Conservation (phyloP, 805 yeast species). For the Middelhovenomyces tepae region DNA sequence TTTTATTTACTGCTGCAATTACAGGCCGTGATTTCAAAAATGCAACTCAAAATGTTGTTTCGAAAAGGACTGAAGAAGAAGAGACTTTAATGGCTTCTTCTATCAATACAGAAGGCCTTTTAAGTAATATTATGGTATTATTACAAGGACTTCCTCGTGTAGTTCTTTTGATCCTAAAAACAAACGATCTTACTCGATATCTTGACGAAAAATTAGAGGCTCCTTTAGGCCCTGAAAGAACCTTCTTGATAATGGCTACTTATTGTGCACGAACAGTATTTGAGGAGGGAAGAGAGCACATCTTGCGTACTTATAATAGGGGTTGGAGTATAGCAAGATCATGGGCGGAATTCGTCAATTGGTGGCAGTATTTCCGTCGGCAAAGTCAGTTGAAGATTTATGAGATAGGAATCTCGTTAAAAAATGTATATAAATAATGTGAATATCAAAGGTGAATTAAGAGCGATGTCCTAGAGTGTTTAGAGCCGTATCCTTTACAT, state of each 20-base stretch:
- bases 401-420: no score
- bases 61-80: slow-evolving; percentile 52
- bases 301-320: slow-evolving; percentile 15
- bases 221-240: slow-evolving; percentile 80
- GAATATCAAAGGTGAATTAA: no score
- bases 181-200: slow-evolving; percentile 86
- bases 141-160: slow-evolving; percentile 75
- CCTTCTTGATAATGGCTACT: slow-evolving; percentile 79
- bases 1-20: slow-evolving; percentile 12
- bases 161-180: slow-evolving; percentile 78
- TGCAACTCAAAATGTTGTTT: slow-evolving; percentile 47
- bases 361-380: slow-evolving; percentile 28
- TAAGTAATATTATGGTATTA: slow-evolving; percentile 71
- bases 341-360: slow-evolving; percentile 23
- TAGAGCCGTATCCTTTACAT: no score
- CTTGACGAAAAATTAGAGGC: slow-evolving; percentile 75
- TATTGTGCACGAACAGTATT: slow-evolving; percentile 81
- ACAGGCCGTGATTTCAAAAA: neutral
- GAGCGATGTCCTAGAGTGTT: no score
- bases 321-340: slow-evolving; percentile 13
- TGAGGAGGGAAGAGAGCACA: slow-evolving; percentile 48
- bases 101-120: slow-evolving; percentile 45
- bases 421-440: no score
- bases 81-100: slow-evolving; percentile 56
- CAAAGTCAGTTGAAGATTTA: slow-evolving; percentile 26